Conservation (phyloP, 768 basidiomycete species). For the Leccinum truebloodii region DNA sequence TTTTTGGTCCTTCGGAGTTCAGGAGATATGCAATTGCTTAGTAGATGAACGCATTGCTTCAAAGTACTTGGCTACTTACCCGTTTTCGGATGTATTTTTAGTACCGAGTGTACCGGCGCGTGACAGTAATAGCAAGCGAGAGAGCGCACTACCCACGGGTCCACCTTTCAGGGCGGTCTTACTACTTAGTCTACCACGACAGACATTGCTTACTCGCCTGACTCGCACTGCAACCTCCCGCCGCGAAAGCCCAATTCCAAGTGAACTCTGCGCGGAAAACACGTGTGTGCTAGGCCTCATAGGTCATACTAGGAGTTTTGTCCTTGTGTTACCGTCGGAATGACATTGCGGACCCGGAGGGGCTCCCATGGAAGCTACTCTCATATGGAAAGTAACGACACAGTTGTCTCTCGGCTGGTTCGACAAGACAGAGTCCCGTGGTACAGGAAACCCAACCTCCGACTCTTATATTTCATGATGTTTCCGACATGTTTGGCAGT, state of each 20-base stretch:
- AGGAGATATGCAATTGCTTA: too few species aligned
- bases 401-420: slow-evolving; percentile 15
- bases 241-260: not conserved
- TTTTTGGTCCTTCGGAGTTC: too few species aligned
- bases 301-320: not conserved
- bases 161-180: not conserved
- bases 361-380: not conserved
- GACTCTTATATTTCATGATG: slow-evolving; percentile 54
- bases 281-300: not conserved
- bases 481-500: slow-evolving; percentile 39
- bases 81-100: too few species aligned
- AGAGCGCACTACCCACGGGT: not conserved
- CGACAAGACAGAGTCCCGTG: slow-evolving; percentile 53
- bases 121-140: too few species aligned
- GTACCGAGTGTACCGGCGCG: too few species aligned
- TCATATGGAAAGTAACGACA: slow-evolving; percentile 3
- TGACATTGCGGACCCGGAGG: not conserved
- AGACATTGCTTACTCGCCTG: too few species aligned
- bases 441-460: slow-evolving; percentile 61
- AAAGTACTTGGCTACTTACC: too few species aligned
- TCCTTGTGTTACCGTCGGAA: not conserved
- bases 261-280: not conserved
- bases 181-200: not conserved
- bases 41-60: too few species aligned
- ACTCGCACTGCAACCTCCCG: too few species aligned